Evolutionary conservation across 176 grass and related monocot species (phyloP), one percentile per base, ranked within the genome.

Genomic region (Ensete glaucum): DNA sequence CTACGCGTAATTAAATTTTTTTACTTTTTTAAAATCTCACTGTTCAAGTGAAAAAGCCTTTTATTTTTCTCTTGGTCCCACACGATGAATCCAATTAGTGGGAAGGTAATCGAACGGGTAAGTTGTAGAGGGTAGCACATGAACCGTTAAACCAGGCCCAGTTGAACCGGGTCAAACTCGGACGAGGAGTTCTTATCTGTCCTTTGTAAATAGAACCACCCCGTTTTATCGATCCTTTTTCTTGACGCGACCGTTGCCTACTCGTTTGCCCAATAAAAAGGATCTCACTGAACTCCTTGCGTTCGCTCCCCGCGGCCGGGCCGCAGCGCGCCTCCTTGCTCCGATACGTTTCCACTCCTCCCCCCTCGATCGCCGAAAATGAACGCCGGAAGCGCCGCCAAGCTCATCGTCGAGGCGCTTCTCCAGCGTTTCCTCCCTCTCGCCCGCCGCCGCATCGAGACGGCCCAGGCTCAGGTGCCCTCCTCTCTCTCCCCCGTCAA

Each of bases 381-480:
- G 81, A 88, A 90, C 76, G 81, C 92, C 17, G 92, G 89, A 0
- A 91, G 77, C 81, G 90, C 95, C 2, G 95, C 90, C 74, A 91
- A 91, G 81, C 95, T 94, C 88, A 89, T 99, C 88, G 95, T 99
- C n/a, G 95, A 99, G 75, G 90, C 90, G 53, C 95, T 99, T 73
- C 95, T 99, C 73, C 85, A 87, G 3, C 82, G 95, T 65, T 99
- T 99, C 83, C 88, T 99, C 57, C 95, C 95, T 25, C 90, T 99
- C 69, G 95, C 95, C 60, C 88, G 90, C 67, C 95, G 95, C 53
- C 95, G 95, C 75, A 99, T 94, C 86, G 95, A 99, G 79, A 99
- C 95, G 74, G 95, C 90, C n/a, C 95, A 99, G 79, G 95, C 95
- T 13, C 95, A 99, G 94, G 94, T 98, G 53, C 24, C 63, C 11